Percentiles rank a stretch among this genome's conserved stretches.
These are phyloP conservation scores for Larix sibirica DNA, from an alignment of 83 land plant species.

Conservation along the genomic window DNA sequence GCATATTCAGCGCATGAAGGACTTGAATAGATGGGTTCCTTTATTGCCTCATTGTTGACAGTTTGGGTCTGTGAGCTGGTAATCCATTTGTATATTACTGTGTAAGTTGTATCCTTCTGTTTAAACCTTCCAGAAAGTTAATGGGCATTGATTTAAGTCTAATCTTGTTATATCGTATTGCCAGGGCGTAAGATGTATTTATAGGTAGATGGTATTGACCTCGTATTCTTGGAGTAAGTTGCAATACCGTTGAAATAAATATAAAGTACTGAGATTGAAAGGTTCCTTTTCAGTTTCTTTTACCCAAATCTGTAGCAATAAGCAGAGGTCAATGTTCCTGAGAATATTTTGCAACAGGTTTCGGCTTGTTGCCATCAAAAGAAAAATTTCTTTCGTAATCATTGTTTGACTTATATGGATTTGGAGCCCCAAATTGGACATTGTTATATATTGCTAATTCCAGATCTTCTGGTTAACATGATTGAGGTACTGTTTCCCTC, in stretches of 20 bases:
- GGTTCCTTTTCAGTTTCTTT: background rate
- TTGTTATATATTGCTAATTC: background rate
- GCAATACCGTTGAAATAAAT: background rate
- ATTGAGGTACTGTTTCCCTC: background rate
- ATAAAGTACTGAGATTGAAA: background rate
- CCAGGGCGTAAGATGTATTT: conserved; percentile 15
- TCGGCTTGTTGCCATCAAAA: background rate
- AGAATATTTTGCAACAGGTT: background rate
- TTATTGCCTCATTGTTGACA: background rate
- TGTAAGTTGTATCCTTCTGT: background rate
- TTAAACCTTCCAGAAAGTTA: background rate
- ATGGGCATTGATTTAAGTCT: background rate
- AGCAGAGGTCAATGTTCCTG: background rate
- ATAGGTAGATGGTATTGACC: background rate
- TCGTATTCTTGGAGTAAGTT: conserved; percentile 11
- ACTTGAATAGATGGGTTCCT: background rate
- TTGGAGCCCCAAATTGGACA: background rate
- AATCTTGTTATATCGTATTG: background rate
- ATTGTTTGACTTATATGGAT: background rate
- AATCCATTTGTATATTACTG: background rate
- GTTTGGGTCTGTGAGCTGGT: background rate
- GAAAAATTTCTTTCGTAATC: background rate
- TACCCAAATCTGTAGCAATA: background rate
- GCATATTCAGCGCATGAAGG: conserved; percentile 6
- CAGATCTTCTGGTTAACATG: background rate